phyloP scores from a whole-genome alignment of 129 eudicot species.

The Flaveria ramosissima region DNA sequence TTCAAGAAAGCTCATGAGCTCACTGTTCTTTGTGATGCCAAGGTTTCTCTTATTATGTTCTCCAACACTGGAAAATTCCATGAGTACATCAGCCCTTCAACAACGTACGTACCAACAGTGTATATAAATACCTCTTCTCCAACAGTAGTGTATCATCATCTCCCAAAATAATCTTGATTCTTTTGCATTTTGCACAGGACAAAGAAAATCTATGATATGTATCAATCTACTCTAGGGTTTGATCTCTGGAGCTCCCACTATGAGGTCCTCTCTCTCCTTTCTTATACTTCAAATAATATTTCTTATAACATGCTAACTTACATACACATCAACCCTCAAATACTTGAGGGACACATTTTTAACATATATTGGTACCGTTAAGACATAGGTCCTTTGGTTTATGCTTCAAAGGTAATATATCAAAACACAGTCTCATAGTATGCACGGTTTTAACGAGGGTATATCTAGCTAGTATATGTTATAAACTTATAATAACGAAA shows the following conservation, averaged over 20 bases:
- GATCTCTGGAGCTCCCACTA: constrained; percentile 76
- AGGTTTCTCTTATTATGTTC: constrained; percentile 70
- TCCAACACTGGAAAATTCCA: constrained; percentile 58
- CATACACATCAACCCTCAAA: too few relatives aligned
- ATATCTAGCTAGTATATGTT: too few relatives aligned
- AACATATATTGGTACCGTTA: too few relatives aligned
- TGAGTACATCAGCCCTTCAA: constrained; percentile 64
- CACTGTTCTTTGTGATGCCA: constrained; percentile 79
- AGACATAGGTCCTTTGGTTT: too few relatives aligned
- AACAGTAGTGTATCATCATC: neutral
- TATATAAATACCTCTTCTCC: neutral
- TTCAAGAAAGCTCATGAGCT: constrained; percentile 87
- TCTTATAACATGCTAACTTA: too few relatives aligned
- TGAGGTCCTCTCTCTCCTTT: constrained; percentile 44
- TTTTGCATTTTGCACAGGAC: constrained; percentile 38
- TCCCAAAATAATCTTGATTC: neutral
- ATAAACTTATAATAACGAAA: too few relatives aligned
- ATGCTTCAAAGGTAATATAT: too few relatives aligned
- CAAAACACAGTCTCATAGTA: neutral
- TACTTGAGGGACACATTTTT: too few relatives aligned
- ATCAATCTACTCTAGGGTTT: constrained; percentile 58
- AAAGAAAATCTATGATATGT: constrained; percentile 67
- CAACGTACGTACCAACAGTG: constrained; percentile 41
- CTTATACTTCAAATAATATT: neutral
- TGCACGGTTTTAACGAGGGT: too few relatives aligned